phyloP scores from a whole-genome alignment of 2,329 filamentous ascomycete species.

The Beauveria caledonica region DNA sequence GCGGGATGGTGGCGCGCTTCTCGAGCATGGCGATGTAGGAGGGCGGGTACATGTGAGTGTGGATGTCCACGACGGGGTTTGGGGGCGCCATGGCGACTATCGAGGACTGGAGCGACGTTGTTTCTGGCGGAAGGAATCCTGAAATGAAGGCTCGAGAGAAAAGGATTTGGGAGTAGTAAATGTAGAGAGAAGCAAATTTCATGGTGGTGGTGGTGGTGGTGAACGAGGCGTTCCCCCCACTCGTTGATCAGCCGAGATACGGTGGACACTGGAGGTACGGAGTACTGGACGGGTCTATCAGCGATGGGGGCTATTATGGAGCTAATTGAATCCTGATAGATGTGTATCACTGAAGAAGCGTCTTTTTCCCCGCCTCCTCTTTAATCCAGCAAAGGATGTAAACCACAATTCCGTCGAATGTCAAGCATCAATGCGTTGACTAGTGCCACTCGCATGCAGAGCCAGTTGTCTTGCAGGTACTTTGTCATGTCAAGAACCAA shows the following conservation, averaged over 20 bases:
- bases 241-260: not conserved
- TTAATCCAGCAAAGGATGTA: too few species aligned
- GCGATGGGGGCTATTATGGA: not conserved
- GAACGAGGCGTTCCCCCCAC: not conserved
- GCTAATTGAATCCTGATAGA: not conserved
- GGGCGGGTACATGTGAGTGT: constrained; percentile 63
- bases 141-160: too few species aligned
- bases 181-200: not conserved
- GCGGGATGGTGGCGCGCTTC: constrained; percentile 54
- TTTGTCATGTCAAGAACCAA: not conserved
- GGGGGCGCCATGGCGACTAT: constrained; percentile 25
- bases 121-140: not conserved
- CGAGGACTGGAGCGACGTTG: not conserved
- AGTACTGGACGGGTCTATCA: not conserved
- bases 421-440: too few species aligned
- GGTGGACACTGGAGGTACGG: not conserved
- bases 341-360: not conserved
- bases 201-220: not conserved
- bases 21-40: constrained; percentile 54
- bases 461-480: not conserved
- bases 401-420: too few species aligned
- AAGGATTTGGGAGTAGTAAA: not conserved
- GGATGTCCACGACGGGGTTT: constrained; percentile 51
- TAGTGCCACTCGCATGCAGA: not conserved
- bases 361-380: too few species aligned